Evolutionary conservation across 2,329 filamentous ascomycete species (phyloP).

Genomic region (Coniella vitis): DNA sequence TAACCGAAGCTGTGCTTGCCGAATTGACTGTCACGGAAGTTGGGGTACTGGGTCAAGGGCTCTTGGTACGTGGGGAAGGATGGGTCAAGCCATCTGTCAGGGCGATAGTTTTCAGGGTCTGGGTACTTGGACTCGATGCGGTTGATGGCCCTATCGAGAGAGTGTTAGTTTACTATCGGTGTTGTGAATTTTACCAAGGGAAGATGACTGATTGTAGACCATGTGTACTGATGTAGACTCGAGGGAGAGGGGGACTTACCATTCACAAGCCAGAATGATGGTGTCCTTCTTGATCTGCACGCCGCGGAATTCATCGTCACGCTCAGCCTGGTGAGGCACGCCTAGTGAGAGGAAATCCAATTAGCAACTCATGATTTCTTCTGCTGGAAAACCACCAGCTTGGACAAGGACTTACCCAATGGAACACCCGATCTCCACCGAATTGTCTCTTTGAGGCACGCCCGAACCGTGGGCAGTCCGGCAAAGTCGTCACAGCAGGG

Average conservation of each 20-base stretch:
- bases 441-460: conserved; percentile 52
- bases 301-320: conserved; percentile 38
- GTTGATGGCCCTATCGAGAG: conserved; percentile 53
- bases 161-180: too few species aligned
- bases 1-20: conserved; percentile 60
- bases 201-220: too few species aligned
- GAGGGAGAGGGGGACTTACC: conserved; percentile 31
- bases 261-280: conserved; percentile 43
- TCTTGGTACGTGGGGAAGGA: conserved; percentile 58
- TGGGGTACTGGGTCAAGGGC: conserved; percentile 56
- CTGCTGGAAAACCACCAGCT: neutral
- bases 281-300: conserved; percentile 42
- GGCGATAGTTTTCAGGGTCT: conserved; percentile 55
- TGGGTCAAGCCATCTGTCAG: conserved; percentile 57
- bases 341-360: conserved; percentile 25
- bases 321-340: conserved; percentile 43
- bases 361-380: neutral
- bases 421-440: conserved; percentile 52
- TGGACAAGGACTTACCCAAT: conserved; percentile 30
- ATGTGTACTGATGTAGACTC: too few species aligned
- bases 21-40: conserved; percentile 45
- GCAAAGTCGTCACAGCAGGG: conserved; percentile 44
- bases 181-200: too few species aligned
- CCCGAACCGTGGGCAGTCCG: conserved; percentile 44
- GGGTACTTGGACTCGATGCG: conserved; percentile 54